Evolutionary conservation across 139 green algal genomes (phyloP), one percentile per base, ranked within the genome.

Genomic region (Micractinium sp.): DNA sequence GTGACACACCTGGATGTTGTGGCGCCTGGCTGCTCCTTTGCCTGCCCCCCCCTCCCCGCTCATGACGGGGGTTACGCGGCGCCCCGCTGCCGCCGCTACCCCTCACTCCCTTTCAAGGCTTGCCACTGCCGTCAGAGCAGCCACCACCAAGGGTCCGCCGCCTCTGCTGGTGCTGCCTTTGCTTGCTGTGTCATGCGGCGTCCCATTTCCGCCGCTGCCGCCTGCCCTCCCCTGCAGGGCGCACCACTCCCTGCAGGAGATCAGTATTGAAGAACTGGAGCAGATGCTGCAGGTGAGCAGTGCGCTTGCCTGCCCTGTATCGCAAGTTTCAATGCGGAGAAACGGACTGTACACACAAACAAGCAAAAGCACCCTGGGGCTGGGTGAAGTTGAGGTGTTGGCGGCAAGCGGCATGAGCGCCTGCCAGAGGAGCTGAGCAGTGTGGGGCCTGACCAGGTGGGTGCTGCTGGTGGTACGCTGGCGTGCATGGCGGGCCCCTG

Each of bases 201-300:
- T n/a, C 23, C 25, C 25, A 29, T 27, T 29, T 56, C 9, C 9
- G 5, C 47, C 47, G 47, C 47, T 56, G 47, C 47, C 47, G 9
- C n/a, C n/a, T n/a, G n/a, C 47, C 47, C 47, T 56, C 47, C 47
- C 47, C 38, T 63, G 82, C 82, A 87, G 90, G 18, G 90, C 90
- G 23, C 90, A 91, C 41, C 75, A 88, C 78, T 63, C 53, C 20
- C 90, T 92, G 82, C 13, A 47, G 5, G 69, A 91, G 19, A 67
- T 85, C 67, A 80, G 18, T 27, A 77, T 92, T 27, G 90, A 92
- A 63, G 90, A 90, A 63, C 86, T 92, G 82, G 90, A 92, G 76
- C 61, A 81, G 73, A 35, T 89, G 86, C 86, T 92, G 87, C 75
- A 91, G 88, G 75, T 83, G 76, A n/a, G 79, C 66, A 5, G 63